A percentile compares a stretch with the other conserved stretches of the same genome.
Evolutionary conservation across 768 basidiomycete species (phyloP).

Genomic region (Leccinum sublutescens): DNA sequence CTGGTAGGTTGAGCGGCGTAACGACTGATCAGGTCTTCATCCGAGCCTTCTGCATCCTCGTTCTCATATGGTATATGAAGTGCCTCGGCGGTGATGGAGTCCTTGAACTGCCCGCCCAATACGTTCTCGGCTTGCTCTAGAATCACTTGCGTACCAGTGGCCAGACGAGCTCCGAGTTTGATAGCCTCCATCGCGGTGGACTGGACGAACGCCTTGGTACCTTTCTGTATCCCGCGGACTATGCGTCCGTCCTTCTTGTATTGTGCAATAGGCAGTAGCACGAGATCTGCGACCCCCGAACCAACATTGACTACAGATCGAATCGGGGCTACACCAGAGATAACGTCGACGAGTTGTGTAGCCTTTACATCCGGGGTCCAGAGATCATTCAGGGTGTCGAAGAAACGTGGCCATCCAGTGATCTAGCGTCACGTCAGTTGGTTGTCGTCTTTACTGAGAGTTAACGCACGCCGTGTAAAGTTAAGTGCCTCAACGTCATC

Average conservation of each 20-base stretch:
- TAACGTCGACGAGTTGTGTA: slow-evolving; percentile 94
- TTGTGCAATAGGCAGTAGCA: slow-evolving; percentile 93
- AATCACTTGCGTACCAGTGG: slow-evolving; percentile 97
- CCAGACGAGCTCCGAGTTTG: slow-evolving; percentile 89
- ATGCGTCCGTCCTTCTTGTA: slow-evolving; percentile 96
- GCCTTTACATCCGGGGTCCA: slow-evolving; percentile 99
- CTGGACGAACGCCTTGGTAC: slow-evolving; percentile 88
- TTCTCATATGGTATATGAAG: slow-evolving; percentile 44
- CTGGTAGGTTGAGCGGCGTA: slow-evolving; percentile 91
- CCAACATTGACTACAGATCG: slow-evolving; percentile 97
- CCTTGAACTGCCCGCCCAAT: slow-evolving; percentile 74
- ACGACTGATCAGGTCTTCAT: slow-evolving; percentile 71
- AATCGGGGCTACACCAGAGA: slow-evolving; percentile 95
- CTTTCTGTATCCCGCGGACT: slow-evolving; percentile 90
- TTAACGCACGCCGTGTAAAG: slow-evolving; percentile 77
- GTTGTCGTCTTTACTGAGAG: not conserved
- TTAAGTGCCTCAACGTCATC: slow-evolving; percentile 95
- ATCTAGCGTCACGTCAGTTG: slow-evolving; percentile 52
- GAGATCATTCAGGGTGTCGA: slow-evolving; percentile 90
- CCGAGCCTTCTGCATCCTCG: slow-evolving; percentile 29
- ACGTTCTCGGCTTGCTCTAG: slow-evolving; percentile 93
- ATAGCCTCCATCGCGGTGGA: slow-evolving; percentile 95
- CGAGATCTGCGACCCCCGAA: slow-evolving; percentile 93
- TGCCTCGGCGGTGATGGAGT: slow-evolving; percentile 65
- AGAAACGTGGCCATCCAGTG: slow-evolving; percentile 87